Conservation (phyloP, 805 yeast species). For the Ogataea angusta region DNA sequence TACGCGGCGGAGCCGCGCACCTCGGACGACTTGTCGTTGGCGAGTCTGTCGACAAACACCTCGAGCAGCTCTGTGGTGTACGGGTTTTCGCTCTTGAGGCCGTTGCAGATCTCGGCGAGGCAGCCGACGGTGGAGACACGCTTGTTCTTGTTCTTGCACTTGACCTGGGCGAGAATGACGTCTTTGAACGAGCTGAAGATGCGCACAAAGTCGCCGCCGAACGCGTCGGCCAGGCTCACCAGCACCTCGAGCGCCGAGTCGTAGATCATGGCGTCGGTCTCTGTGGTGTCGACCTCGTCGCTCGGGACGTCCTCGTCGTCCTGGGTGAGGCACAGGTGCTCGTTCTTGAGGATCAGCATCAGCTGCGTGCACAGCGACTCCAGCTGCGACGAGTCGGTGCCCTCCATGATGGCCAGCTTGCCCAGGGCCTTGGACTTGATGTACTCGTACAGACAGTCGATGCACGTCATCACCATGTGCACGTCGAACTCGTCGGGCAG, state of each 20-base stretch:
- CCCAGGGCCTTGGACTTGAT: conserved; percentile 58
- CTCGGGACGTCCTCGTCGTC: conserved; percentile 46
- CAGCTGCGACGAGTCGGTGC: conserved; percentile 50
- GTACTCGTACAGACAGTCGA: conserved; percentile 71
- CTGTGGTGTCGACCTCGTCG: conserved; percentile 49
- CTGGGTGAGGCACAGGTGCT: conserved; percentile 78
- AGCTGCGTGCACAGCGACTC: conserved; percentile 70
- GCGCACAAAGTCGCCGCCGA: conserved; percentile 71
- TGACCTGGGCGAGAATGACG: conserved; percentile 52
- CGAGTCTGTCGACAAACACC: conserved; percentile 63
- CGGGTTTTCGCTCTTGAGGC: conserved; percentile 65
- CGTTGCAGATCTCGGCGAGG: conserved; percentile 81
- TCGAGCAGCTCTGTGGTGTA: conserved; percentile 67
- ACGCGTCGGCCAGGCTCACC: conserved; percentile 69
- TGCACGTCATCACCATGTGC: conserved; percentile 72
- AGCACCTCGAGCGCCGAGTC: conserved; percentile 87
- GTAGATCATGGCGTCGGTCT: conserved; percentile 63
- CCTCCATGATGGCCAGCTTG: conserved; percentile 63
- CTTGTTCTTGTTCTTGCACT: conserved; percentile 64
- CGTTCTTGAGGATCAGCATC: conserved; percentile 70
- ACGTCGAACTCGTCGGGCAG: conserved; percentile 81
- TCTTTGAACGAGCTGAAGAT: conserved; percentile 72
- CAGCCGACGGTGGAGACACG: conserved; percentile 86
- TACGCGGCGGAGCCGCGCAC: conserved; percentile 95
- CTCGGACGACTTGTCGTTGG: conserved; percentile 75